Base-by-base conservation (phyloP, 441 rosid species). In the Adansonia rubrostipa region DNA sequence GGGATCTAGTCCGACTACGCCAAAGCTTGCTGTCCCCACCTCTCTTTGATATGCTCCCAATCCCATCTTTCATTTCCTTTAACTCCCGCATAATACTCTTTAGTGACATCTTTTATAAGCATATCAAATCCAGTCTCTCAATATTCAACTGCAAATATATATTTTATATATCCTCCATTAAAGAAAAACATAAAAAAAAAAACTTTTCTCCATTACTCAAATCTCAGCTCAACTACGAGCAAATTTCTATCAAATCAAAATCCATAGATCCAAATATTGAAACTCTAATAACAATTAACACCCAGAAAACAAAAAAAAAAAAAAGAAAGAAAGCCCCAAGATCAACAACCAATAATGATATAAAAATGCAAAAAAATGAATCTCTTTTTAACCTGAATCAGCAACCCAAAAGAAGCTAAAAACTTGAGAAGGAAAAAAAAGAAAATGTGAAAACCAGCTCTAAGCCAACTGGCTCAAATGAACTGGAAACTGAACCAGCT, bases 51-150 rank as follows among this genome's bases (percentile, higher is more conserved):
- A 90, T 89, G 78, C 83, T 89, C 74, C 97, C 97, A 75, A 91
- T 85, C 68, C 96, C 98, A 81, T 89, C 97, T 77, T 85, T 91
- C 77, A 91, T 89, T 84, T 92, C 97, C 85, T 79, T 93, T 76
- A 95, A 78, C 88, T 95, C 98, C 17, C 97, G 94, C 80, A 93
- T 87, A 68, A 93, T 86, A 90, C 87, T 89, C 85, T 92, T 93
- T 1, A 93, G 76, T 2, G 97, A 85, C 99, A 96, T 92, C 82
- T 86, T 87, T 68, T 75, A 50, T 73, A 76, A 80, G 82, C 83
- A 80, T 70, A 78, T 77, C 80, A 82, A 53, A 71, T 69, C 77
- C 76, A 73, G 61, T n/a, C 78, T 71, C 68, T 70, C 76, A 74
- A 56, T 6, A 70, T 64, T 72, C 74, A 77, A 79, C 87, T 82